Percentiles rank a stretch among this genome's conserved stretches.
These are phyloP conservation scores for Taphrina deformans DNA, from an alignment of 1,139 yeast genomes.

Conservation along the genomic window DNA sequence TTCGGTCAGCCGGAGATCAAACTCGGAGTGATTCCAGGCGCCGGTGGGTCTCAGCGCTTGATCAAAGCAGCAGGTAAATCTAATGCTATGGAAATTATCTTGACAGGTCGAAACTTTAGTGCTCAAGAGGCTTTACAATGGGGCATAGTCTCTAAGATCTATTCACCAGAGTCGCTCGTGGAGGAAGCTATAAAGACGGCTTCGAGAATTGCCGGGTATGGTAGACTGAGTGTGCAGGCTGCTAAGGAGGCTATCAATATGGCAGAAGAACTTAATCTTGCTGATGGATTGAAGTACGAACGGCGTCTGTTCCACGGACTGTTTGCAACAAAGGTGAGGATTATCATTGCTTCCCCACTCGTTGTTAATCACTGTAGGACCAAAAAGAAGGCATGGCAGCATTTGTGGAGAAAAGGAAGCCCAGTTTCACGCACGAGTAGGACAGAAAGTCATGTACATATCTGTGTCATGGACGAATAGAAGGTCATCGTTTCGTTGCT, in stretches of 20 bases:
- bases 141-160: slow-evolving; percentile 54
- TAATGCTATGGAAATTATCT: slow-evolving; percentile 52
- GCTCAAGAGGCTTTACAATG: slow-evolving; percentile 53
- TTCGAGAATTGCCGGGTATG: slow-evolving; percentile 48
- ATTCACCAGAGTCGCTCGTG: slow-evolving; percentile 49
- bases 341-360: neutral
- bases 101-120: slow-evolving; percentile 52
- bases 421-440: slow-evolving; percentile 45
- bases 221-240: slow-evolving; percentile 52
- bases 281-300: slow-evolving; percentile 51
- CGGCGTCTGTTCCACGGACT: slow-evolving; percentile 51
- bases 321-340: slow-evolving; percentile 46
- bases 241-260: slow-evolving; percentile 53
- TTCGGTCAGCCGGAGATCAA: slow-evolving; percentile 59
- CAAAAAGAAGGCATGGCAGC: slow-evolving; percentile 57
- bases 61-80: slow-evolving; percentile 53
- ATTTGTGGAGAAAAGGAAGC: slow-evolving; percentile 52
- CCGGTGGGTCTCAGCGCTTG: slow-evolving; percentile 56
- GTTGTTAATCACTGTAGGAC: slow-evolving; percentile 42
- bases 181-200: slow-evolving; percentile 53
- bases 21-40: slow-evolving; percentile 57
- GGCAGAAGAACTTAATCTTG: slow-evolving; percentile 48
- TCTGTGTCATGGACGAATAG: too few relatives aligned
- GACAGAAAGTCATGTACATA: neutral
- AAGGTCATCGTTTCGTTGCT: neutral